Conservation (phyloP, 163 green algal species). For the Chlorella variabilis region DNA sequence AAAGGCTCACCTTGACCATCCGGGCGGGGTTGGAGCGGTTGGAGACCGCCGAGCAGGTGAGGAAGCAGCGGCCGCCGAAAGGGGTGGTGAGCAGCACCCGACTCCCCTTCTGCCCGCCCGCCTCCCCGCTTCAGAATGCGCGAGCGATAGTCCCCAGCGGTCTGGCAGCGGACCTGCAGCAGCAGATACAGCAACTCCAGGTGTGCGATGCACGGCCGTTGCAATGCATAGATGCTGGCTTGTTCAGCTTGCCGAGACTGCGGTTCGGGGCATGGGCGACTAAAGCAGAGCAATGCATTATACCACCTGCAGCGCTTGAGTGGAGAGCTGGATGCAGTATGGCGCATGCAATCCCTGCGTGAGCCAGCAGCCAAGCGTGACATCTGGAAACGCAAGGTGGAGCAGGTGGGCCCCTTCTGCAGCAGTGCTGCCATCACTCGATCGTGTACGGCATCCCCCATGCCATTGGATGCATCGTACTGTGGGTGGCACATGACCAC, state of each 20-base stretch:
- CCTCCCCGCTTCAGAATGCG: neutral
- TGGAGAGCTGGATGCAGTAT: conserved; percentile 76
- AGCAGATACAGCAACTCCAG: conserved; percentile 67
- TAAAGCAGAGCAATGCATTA: no score
- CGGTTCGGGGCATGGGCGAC: no score
- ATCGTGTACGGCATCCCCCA: no score
- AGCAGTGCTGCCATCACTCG: no score
- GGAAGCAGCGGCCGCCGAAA: neutral
- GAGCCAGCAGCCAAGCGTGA: conserved; percentile 68
- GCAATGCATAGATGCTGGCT: no score
- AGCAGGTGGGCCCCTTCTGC: conserved; percentile 53
- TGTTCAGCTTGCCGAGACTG: no score
- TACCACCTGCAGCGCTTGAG: conserved; percentile 63
- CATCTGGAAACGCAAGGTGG: conserved; percentile 85
- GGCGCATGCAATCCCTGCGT: conserved; percentile 82
- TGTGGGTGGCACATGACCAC: no score
- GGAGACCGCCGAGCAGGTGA: conserved; percentile 64
- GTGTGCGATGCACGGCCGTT: conserved; percentile 9
- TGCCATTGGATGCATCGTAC: no score
- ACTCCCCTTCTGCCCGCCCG: no score
- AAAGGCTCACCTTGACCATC: conserved; percentile 69
- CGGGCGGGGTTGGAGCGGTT: conserved; percentile 74
- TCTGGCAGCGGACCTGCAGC: conserved; percentile 55
- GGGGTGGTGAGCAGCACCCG: neutral
- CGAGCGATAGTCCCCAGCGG: conserved; percentile 15